These are phyloP conservation scores for Fusarium citri DNA, from an alignment of 2,329 filamentous ascomycete genomes.

Conservation along the genomic window DNA sequence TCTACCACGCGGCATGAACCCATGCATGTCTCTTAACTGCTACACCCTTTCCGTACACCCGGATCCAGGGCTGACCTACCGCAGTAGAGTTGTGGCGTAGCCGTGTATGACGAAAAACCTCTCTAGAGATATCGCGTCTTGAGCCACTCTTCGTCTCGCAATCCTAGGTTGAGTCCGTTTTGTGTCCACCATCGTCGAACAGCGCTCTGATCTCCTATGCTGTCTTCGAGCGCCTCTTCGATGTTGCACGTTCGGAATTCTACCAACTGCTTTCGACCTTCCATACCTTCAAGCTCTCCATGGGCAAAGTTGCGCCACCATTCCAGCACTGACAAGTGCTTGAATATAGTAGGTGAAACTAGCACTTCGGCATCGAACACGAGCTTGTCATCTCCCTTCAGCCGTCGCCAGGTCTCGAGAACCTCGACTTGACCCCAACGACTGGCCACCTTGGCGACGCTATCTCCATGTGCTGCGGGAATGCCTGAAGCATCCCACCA, in stretches of 20 bases:
- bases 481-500: constrained; percentile 92
- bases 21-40: constrained; percentile 1
- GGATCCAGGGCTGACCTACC: constrained; percentile 20
- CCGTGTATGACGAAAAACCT: background rate
- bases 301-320: constrained; percentile 86
- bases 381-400: constrained; percentile 74
- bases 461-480: constrained; percentile 81
- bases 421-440: constrained; percentile 87
- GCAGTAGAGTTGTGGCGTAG: constrained; percentile 5
- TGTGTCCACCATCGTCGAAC: constrained; percentile 89
- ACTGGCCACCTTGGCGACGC: constrained; percentile 84
- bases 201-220: constrained; percentile 76
- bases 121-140: constrained; percentile 76
- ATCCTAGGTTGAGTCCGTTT: constrained; percentile 83
- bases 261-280: constrained; percentile 72
- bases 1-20: constrained; percentile 23
- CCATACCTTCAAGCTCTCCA: constrained; percentile 65
- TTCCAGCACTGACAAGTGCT: constrained; percentile 84
- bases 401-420: constrained; percentile 80
- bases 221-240: constrained; percentile 92
- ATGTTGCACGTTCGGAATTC: constrained; percentile 97
- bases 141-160: constrained; percentile 91
- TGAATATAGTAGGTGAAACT: constrained; percentile 87
- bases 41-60: constrained; percentile 17
- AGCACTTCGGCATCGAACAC: constrained; percentile 87